Evolutionary conservation across 768 basidiomycete species (phyloP), one percentile per base, ranked within the genome.

Genomic region (Psilocybe cubensis): DNA sequence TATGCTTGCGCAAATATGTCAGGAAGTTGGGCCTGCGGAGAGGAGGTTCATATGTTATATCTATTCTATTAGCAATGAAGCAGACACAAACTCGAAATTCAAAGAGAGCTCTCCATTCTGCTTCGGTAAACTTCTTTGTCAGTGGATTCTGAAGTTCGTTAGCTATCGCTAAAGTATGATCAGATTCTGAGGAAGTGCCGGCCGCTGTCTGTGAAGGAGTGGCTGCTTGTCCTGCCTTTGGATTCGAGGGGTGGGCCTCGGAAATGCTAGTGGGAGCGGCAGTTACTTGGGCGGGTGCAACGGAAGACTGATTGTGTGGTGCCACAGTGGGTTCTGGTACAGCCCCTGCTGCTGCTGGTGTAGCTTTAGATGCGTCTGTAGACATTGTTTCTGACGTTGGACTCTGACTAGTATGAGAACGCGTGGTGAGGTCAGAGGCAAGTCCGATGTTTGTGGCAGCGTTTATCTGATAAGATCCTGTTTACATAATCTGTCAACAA

Each of bases 51-150:
- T 35, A 48, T 58, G 20, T 44, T 41, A 40, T 29, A 23, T 41
- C 20, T 14, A 9, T n/a, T 25, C 20, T 28, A 31, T 25, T 11
- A 28, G 25, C 20, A 24, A 53, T 11, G 44, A 3, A 27, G 38
- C 17, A 21, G 38, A 25, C 38, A 63, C 81, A 38, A 65, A 90
- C 91, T 58, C 89, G 78, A 58, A 94, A 86, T 61, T 82, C 80
- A 60, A 82, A 81, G 62, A 94, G 71, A 8, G 87, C 87, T 12
- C 67, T 73, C 89, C 91, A 89, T 69, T 94, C 92, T n/a, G 75
- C 76, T 7, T 82, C 72, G 0, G 85, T 89, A 69, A 93, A 94
- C 66, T 79, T 78, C 67, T 79, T 72, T 0, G 91, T 93, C 27
- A 94, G 76, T 1, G 78, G 64, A 64, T 85, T 92, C 71, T 91